Conservation (phyloP, 2,329 filamentous ascomycete genomes). For the Botrytis pseudocinerea region DNA sequence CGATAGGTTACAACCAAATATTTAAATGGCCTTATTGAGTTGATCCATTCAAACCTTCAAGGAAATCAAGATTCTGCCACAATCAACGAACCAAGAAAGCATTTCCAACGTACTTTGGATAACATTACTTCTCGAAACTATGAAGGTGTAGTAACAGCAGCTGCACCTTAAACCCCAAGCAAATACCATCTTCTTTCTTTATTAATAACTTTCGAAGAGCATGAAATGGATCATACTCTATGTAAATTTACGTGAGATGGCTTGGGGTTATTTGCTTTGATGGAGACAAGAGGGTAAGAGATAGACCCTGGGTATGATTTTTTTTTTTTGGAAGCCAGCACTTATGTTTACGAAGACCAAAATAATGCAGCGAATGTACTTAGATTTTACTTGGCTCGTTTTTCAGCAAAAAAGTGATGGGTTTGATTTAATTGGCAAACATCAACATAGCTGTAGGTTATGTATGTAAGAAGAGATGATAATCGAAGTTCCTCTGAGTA, state of each 20-base stretch:
- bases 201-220: conserved; percentile 12
- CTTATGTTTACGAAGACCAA: conserved; percentile 21
- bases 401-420: conserved; percentile 19
- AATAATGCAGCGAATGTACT: conserved; percentile 25
- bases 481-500: background rate
- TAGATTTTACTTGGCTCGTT: conserved; percentile 22
- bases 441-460: conserved; percentile 16
- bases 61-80: conserved; percentile 79
- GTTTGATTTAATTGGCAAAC: conserved; percentile 21
- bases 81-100: conserved; percentile 85
- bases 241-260: conserved; percentile 24
- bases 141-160: conserved; percentile 71
- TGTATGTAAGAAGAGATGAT: conserved; percentile 20
- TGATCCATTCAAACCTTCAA: conserved; percentile 94
- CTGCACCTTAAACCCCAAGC: conserved; percentile 14
- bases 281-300: conserved; percentile 1
- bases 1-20: conserved; percentile 86
- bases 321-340: conserved; percentile 15
- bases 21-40: conserved; percentile 93
- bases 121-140: conserved; percentile 92
- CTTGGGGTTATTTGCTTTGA: conserved; percentile 8
- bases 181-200: conserved; percentile 7
- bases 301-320: conserved; percentile 8
- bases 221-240: conserved; percentile 21
- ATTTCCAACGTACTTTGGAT: conserved; percentile 92